phyloP scores from a whole-genome alignment of 2,329 filamentous ascomycete species.

The Ophiognomonia clavigignenti-juglandacearum region DNA sequence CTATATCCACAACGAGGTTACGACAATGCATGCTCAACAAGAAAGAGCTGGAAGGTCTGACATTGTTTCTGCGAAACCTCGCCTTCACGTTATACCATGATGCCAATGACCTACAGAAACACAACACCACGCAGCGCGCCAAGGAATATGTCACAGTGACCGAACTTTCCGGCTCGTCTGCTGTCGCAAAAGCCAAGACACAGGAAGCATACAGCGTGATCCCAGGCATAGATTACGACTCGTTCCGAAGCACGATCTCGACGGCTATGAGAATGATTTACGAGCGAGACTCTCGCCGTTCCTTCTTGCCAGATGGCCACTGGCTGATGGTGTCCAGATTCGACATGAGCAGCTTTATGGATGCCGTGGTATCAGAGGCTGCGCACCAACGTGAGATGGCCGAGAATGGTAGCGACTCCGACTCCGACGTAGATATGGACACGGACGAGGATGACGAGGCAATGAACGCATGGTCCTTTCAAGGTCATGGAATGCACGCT shows the following conservation, averaged over 20 bases:
- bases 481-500: conserved; percentile 10
- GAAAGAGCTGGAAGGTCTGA: conserved; percentile 66
- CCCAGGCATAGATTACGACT: conserved; percentile 69
- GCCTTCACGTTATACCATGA: conserved; percentile 88
- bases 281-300: conserved; percentile 83
- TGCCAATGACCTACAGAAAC: conserved; percentile 50
- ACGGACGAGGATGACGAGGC: conserved; percentile 24
- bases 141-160: not conserved
- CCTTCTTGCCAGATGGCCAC: conserved; percentile 76
- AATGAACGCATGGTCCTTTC: conserved; percentile 47
- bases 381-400: conserved; percentile 67
- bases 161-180: conserved; percentile 1
- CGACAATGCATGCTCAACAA: conserved; percentile 65
- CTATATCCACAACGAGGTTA: conserved; percentile 41
- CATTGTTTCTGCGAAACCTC: conserved; percentile 83
- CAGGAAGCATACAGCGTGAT: conserved; percentile 36
- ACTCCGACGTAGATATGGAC: conserved; percentile 37
- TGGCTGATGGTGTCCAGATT: conserved; percentile 92
- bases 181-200: conserved; percentile 14
- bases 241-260: conserved; percentile 75
- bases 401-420: conserved; percentile 55
- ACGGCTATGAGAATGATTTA: conserved; percentile 82
- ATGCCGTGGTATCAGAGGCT: conserved; percentile 82
- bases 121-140: conserved; percentile 21
- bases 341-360: conserved; percentile 84